Percentiles rank a stretch among this genome's conserved stretches.
Evolutionary conservation across 352 stramenopile genomes (phyloP).

Genomic region (Globisporangium perplexum): DNA sequence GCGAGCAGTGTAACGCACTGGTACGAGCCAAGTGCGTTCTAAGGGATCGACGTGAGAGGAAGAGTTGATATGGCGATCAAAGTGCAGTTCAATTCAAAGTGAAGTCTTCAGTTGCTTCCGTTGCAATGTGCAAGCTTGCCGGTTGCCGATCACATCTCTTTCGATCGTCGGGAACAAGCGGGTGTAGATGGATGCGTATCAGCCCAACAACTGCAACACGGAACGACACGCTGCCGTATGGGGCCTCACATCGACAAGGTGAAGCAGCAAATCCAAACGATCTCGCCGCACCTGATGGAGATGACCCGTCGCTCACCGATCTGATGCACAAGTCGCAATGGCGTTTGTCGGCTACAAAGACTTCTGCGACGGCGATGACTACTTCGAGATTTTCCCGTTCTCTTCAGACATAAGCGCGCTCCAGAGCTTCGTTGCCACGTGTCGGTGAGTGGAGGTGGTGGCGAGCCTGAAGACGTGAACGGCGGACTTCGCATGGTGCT

Average conservation of each 20-base stretch:
- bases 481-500: constrained; percentile 21
- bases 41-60: too few relatives aligned
- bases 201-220: too few relatives aligned
- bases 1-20: not conserved
- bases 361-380: constrained; percentile 17
- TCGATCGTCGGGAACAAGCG: too few relatives aligned
- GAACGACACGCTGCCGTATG: constrained; percentile 14
- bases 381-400: constrained; percentile 38
- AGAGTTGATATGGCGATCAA: too few relatives aligned
- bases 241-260: constrained; percentile 16
- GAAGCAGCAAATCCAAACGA: constrained; percentile 21
- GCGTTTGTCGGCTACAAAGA: constrained; percentile 42
- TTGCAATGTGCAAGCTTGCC: too few relatives aligned
- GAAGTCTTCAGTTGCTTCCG: too few relatives aligned
- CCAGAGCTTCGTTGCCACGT: constrained; percentile 24
- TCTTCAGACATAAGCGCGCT: constrained; percentile 15
- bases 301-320: not conserved
- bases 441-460: constrained; percentile 13
- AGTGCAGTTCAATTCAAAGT: too few relatives aligned
- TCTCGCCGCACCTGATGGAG: not conserved
- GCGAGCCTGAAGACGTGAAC: constrained; percentile 35
- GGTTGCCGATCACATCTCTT: too few relatives aligned
- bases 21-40: too few relatives aligned
- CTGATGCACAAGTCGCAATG: constrained; percentile 19
- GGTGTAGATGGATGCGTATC: too few relatives aligned